Conservation (phyloP, 257 asterid species). For the Lycium barbarum region DNA sequence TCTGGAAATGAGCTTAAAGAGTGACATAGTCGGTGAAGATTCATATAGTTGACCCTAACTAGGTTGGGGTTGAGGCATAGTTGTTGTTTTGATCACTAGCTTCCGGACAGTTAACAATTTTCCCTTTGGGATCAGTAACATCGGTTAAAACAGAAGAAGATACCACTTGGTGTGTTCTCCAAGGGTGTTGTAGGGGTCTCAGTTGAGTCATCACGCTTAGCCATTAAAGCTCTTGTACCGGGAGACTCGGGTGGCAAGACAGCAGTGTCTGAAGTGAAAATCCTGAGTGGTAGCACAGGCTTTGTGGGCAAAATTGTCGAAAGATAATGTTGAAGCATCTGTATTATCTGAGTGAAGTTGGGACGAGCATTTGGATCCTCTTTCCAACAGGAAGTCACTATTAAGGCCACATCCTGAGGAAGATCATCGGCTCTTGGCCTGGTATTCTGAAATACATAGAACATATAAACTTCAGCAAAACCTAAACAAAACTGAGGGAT, state of each 20-base stretch:
- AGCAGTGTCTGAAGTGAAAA: slow-evolving; percentile 60
- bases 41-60: no score
- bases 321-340: slow-evolving; percentile 81
- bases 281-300: slow-evolving; percentile 58
- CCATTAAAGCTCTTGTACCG: slow-evolving; percentile 84
- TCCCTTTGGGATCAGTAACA: slow-evolving; percentile 38
- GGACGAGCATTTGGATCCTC: slow-evolving; percentile 85
- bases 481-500: background rate
- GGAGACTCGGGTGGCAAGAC: slow-evolving; percentile 89
- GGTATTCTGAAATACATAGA: slow-evolving; percentile 58
- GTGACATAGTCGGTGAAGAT: no score
- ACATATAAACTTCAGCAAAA: background rate
- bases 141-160: slow-evolving; percentile 72
- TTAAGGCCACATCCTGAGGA: slow-evolving; percentile 67
- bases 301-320: slow-evolving; percentile 65
- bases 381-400: slow-evolving; percentile 90
- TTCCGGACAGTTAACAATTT: no score
- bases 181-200: slow-evolving; percentile 47
- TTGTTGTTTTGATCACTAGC: no score
- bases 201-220: slow-evolving; percentile 61
- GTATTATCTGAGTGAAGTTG: slow-evolving; percentile 84
- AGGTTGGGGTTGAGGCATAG: no score
- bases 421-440: slow-evolving; percentile 88
- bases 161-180: slow-evolving; percentile 55
- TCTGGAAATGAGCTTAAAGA: no score